Evolutionary conservation across 163 green algal species (phyloP), one percentile per base, ranked within the genome.

Genomic region (Coccomyxa subellipsoidea): DNA sequence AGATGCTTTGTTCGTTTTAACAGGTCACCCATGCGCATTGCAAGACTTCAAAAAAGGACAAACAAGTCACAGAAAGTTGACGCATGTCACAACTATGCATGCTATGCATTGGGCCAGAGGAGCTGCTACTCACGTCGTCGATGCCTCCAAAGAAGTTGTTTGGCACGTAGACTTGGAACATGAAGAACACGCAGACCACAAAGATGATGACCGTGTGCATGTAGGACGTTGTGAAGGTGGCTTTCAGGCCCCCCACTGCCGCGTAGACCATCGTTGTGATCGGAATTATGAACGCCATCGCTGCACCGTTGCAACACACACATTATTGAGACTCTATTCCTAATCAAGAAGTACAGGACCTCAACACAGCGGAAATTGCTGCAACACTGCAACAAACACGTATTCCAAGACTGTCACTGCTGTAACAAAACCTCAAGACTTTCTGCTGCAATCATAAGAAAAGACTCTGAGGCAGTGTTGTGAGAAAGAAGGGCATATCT

Each of bases 181-280:
- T 76, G 35, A 84, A 84, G 72, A 84, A 40, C 34, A 38, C 32
- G 25, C 69, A 73, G 38, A 84, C 72, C 18, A 80, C 47, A 36
- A 73, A 84, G 53, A 84, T 77, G 73, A 84, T 81, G 72, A 80
- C 80, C 23, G 80, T 84, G 72, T 84, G 80, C 31, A 84, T 59
- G 80, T 84, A 84, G 18, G 80, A 69, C 12, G 80, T 84, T 32
- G 80, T 84, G 73, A 84, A 84, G 32, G 80, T 84, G 7, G 80
- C 80, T 36, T 84, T 80, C 53, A 84, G 73, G 15, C 73, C 73
- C 7, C 36, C 73, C 21, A 79, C 18, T 36, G 73, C 37, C 21
- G 70, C 70, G 70, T 77, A 77, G 31, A 77, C 12, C 70, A 77
- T 34, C 10, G 32, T 34, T 27, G 27, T 18, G 32, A 77, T 38